Conservation (phyloP, 2,329 filamentous ascomycete species). For the Exophiala alcalophila region DNA sequence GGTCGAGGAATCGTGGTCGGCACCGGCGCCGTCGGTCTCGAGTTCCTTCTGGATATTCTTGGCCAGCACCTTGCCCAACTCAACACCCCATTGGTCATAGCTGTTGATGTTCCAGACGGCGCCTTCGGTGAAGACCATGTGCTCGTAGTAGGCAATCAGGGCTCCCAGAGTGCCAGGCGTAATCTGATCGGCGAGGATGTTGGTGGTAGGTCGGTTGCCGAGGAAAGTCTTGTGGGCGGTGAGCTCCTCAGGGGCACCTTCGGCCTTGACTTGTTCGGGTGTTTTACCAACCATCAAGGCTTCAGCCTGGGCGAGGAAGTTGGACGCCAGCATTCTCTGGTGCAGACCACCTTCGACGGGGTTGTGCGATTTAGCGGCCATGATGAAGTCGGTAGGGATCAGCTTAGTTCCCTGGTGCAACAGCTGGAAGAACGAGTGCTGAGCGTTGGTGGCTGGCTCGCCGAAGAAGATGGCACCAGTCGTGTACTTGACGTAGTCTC, state of each 20-base stretch:
- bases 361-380: slow-evolving; percentile 96
- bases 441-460: slow-evolving; percentile 96
- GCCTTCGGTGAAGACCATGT: slow-evolving; percentile 95
- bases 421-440: slow-evolving; percentile 99
- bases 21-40: slow-evolving; percentile 66
- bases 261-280: slow-evolving; percentile 47
- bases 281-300: slow-evolving; percentile 55
- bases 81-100: slow-evolving; percentile 99
- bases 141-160: slow-evolving; percentile 98
- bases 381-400: slow-evolving; percentile 96
- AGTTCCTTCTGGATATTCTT: slow-evolving; percentile 89
- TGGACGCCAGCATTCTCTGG: slow-evolving; percentile 64
- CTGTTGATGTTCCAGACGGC: slow-evolving; percentile 99
- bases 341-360: slow-evolving; percentile 87
- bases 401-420: slow-evolving; percentile 99
- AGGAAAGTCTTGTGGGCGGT: slow-evolving; percentile 99
- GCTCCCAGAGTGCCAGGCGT: slow-evolving; percentile 91
- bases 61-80: slow-evolving; percentile 92
- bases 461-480: slow-evolving; percentile 95
- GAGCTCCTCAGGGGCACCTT: slow-evolving; percentile 52
- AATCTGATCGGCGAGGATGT: slow-evolving; percentile 88
- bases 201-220: slow-evolving; percentile 94
- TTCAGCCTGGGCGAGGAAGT: slow-evolving; percentile 51
- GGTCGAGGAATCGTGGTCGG: slow-evolving; percentile 80
- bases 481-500: slow-evolving; percentile 91